Conservation (phyloP, 2,329 filamentous ascomycete genomes). For the Fusarium sp. region DNA sequence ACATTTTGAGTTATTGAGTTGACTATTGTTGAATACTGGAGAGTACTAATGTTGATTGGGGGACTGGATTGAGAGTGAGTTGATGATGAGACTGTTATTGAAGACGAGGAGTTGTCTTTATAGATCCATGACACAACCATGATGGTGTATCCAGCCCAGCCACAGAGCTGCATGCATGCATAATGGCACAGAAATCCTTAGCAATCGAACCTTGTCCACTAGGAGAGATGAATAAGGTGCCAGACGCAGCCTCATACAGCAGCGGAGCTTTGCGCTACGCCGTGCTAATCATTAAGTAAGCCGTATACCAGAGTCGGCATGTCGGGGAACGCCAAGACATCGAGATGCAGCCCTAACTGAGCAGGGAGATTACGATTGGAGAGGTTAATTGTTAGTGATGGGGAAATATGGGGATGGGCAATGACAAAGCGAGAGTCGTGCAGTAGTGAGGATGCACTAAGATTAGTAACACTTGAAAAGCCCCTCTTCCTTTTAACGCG, state of each 20-base stretch:
- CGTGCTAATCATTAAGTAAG: not conserved
- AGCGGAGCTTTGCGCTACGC: too few species aligned
- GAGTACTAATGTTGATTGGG: fast-evolving
- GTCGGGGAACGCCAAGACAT: conserved; percentile 39
- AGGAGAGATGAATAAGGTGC: conserved; percentile 4
- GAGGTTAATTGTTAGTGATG: not conserved
- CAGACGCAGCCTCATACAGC: not conserved
- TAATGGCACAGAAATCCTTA: conserved; percentile 6
- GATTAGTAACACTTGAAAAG: not conserved
- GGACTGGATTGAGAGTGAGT: not conserved
- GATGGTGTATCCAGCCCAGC: conserved; percentile 8
- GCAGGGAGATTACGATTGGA: not conserved
- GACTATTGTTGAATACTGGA: too few species aligned
- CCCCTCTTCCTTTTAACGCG: fast-evolving
- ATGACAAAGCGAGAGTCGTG: conserved; percentile 22
- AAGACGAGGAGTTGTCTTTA: not conserved
- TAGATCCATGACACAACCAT: conserved; percentile 3
- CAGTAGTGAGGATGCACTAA: not conserved
- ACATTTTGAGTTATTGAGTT: conserved; percentile 34
- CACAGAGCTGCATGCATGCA: not conserved
- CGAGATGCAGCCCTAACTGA: conserved; percentile 8
- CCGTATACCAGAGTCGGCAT: conserved; percentile 4
- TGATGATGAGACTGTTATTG: not conserved
- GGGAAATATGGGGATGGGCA: not conserved
- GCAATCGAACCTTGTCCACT: conserved; percentile 7